Conservation (phyloP, 257 asterid genomes). For the Asclepias syriaca region DNA sequence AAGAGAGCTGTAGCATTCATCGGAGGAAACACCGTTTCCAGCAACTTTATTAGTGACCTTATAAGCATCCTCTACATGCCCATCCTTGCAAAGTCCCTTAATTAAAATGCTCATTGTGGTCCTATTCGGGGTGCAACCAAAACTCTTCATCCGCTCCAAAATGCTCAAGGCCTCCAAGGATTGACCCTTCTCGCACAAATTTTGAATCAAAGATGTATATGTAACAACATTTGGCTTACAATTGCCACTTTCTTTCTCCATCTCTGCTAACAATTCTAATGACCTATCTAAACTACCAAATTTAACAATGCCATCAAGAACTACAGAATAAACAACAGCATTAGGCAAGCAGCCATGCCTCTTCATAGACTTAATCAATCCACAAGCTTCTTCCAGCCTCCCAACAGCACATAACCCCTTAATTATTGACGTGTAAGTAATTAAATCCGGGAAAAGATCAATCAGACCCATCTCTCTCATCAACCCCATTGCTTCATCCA, state of each 20-base stretch:
- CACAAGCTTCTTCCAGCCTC: slow-evolving; percentile 57
- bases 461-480: slow-evolving; percentile 66
- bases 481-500: slow-evolving; percentile 59
- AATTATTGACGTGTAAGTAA: slow-evolving; percentile 43
- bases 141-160: slow-evolving; percentile 51
- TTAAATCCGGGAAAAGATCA: slow-evolving; percentile 71
- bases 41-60: slow-evolving; percentile 40
- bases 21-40: slow-evolving; percentile 27
- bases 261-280: slow-evolving; percentile 43
- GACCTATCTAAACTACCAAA: slow-evolving; percentile 62
- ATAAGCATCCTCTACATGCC: slow-evolving; percentile 51
- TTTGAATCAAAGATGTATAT: slow-evolving; percentile 59
- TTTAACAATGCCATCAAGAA: slow-evolving; percentile 68
- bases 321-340: slow-evolving; percentile 47
- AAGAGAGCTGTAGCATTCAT: slow-evolving; percentile 53
- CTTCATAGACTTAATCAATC: slow-evolving; percentile 51
- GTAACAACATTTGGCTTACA: slow-evolving; percentile 63
- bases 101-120: slow-evolving; percentile 45
- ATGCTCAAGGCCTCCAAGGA: slow-evolving; percentile 43
- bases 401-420: slow-evolving; percentile 70
- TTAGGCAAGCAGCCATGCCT: slow-evolving; percentile 62
- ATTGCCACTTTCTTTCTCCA: slow-evolving; percentile 57
- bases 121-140: slow-evolving; percentile 51
- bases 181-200: slow-evolving; percentile 54
- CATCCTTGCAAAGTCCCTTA: slow-evolving; percentile 65